A percentile compares a stretch with the other conserved stretches of the same genome.
phyloP scores from a whole-genome alignment of 352 stramenopile species.

The Phytophthora hibernalis region DNA sequence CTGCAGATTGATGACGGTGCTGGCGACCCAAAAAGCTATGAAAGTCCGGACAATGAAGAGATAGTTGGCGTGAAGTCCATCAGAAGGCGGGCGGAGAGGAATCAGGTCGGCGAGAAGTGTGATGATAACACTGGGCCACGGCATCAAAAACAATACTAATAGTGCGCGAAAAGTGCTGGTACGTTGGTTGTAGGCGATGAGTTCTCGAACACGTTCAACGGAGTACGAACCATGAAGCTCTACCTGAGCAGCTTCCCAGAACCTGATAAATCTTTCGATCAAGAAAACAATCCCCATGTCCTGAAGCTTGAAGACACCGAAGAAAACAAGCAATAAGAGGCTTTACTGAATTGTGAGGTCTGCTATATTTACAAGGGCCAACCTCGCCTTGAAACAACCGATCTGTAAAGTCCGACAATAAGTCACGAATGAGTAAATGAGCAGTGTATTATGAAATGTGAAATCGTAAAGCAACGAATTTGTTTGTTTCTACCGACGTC shows the following conservation, averaged over 20 bases:
- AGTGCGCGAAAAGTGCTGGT: neutral
- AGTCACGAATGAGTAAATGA: too few relatives aligned
- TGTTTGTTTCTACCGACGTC: conserved; percentile 13
- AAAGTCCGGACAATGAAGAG: conserved; percentile 22
- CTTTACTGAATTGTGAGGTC: neutral
- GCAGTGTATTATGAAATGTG: neutral
- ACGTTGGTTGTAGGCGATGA: conserved; percentile 2
- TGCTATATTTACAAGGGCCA: too few relatives aligned
- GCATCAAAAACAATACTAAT: conserved; percentile 5
- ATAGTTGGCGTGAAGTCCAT: conserved; percentile 2
- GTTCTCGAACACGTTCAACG: conserved; percentile 6
- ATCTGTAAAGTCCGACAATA: too few relatives aligned
- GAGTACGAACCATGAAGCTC: conserved; percentile 23
- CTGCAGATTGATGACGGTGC: conserved; percentile 14
- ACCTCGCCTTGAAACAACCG: too few relatives aligned
- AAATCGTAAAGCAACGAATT: neutral
- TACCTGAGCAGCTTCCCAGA: conserved; percentile 1
- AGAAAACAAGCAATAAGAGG: neutral
- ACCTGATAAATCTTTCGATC: neutral
- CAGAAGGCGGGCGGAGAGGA: neutral
- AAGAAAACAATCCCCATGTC: neutral
- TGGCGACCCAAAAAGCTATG: conserved; percentile 18
- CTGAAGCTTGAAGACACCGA: neutral
- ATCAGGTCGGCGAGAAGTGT: conserved; percentile 24
- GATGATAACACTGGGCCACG: conserved; percentile 18